Base-by-base conservation (phyloP, 495 filamentous ascomycete species). In the Hypoxylon fuscum region DNA sequence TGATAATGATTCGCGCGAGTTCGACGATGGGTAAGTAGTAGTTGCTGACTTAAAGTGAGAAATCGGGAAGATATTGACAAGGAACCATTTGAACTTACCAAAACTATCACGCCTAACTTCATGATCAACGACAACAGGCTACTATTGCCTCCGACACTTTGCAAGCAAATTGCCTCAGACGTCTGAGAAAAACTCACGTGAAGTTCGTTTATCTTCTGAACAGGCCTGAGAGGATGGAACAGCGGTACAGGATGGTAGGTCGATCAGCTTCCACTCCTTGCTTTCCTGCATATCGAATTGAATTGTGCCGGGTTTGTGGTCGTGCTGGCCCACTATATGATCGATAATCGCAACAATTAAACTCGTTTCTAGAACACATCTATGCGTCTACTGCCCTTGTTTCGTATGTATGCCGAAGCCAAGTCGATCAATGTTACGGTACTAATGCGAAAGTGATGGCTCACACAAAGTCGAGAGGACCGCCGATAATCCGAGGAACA, bases 101-200 rank as follows among this genome's bases (percentile, higher is more conserved):
- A 87, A 67, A 74, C 85, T 79, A 68, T 86, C 81, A 64, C 79
- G 67, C 59, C 76, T 76, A 48, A 72, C 60, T 27, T 74, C 64
- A 44, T 75, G 70, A 8, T 75, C 74, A 29, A 86, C 79, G 7
- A 74, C 65, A 6, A 81, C 62, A 38, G 66, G 66, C 45, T 84
- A 68, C 55, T 84, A 72, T 18, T 74, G 69, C 40, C 67, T 64
- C 81, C 80, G 84, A 41, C 79, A 77, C 37, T 54, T 58, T 54
- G 34, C 42, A 22, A 49, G 22, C 27, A 18, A 42, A 25, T 20
- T 10, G 18, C 18, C 32, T 43, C 23, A 32, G 21, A 37, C 20
- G 18, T 8, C 5, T 17, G 53, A 58, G 5, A 14, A 41, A 11
- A 27, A 20, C 49, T 49, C 47, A 18, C 6, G 12, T 32, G 5